Evolutionary conservation across 1,139 yeast genomes (phyloP).

Genomic region (Blastobotrys niveus): DNA sequence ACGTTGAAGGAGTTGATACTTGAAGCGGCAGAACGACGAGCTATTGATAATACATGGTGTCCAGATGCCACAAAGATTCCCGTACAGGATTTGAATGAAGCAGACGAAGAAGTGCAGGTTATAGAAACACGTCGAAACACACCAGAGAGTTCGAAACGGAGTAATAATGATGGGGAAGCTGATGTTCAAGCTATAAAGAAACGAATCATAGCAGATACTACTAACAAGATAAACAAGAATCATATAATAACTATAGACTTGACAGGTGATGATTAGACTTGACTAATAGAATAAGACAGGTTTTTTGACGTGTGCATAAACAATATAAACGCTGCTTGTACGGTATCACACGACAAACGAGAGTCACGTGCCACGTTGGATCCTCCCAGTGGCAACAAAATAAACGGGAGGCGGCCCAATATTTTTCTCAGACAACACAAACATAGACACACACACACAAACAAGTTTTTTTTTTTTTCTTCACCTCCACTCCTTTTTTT

Average conservation of each 20-base stretch:
- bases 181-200: background rate
- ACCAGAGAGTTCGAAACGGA: background rate
- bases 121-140: background rate
- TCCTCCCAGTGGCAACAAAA: no score
- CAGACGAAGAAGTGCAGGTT: slow-evolving; percentile 14
- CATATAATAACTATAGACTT: no score
- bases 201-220: background rate
- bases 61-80: slow-evolving; percentile 14
- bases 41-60: slow-evolving; percentile 56
- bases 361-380: no score
- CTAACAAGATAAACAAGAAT: no score
- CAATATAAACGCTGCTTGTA: no score
- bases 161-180: background rate
- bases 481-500: background rate
- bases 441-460: background rate
- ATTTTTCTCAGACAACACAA: no score
- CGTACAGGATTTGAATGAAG: slow-evolving; percentile 10
- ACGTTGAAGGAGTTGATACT: slow-evolving; percentile 48
- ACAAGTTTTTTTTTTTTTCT: background rate
- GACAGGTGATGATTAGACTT: no score
- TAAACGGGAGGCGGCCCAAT: no score
- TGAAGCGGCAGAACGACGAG: slow-evolving; percentile 64
- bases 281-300: no score
- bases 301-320: no score
- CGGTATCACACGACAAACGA: no score